Evolutionary conservation across 1,284 basidiomycete genomes (phyloP).

Genomic region (Pseudozyma hubeiensis): DNA sequence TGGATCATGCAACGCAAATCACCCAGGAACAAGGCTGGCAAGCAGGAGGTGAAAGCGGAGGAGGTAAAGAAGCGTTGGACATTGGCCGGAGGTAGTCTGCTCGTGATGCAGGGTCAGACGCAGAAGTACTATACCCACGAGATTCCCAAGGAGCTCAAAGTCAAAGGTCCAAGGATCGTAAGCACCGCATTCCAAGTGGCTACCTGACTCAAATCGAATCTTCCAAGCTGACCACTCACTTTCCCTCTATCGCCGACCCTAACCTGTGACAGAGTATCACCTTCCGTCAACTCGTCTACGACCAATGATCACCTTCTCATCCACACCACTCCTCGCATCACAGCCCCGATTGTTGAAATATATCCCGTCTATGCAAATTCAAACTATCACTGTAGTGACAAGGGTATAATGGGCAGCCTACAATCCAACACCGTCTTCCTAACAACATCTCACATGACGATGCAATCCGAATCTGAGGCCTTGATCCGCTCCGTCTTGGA

Average conservation of each 20-base stretch:
- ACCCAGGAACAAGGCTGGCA: slow-evolving; percentile 3
- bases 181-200: slow-evolving; percentile 7
- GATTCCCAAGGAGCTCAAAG: slow-evolving; percentile 59
- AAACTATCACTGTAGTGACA: too few species aligned
- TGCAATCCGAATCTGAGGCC: slow-evolving; percentile 43
- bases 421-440: too few species aligned
- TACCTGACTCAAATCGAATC: too few species aligned
- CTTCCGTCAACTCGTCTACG: slow-evolving; percentile 52
- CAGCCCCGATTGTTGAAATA: neutral
- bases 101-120: slow-evolving; percentile 73
- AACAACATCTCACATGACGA: slow-evolving; percentile 23
- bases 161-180: slow-evolving; percentile 52
- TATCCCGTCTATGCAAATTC: neutral
- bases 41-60: slow-evolving; percentile 1
- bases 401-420: too few species aligned
- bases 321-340: neutral
- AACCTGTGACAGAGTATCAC: slow-evolving; percentile 41
- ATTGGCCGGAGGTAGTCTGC: slow-evolving; percentile 71
- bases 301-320: slow-evolving; percentile 2
- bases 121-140: slow-evolving; percentile 72
- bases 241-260: neutral
- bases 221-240: too few species aligned
- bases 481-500: slow-evolving; percentile 35
- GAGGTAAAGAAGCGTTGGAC: slow-evolving; percentile 64
- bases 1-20: slow-evolving; percentile 70